phyloP scores from a whole-genome alignment of 2,329 filamentous ascomycete genomes.

The Aspergillus pseudoglaucus region DNA sequence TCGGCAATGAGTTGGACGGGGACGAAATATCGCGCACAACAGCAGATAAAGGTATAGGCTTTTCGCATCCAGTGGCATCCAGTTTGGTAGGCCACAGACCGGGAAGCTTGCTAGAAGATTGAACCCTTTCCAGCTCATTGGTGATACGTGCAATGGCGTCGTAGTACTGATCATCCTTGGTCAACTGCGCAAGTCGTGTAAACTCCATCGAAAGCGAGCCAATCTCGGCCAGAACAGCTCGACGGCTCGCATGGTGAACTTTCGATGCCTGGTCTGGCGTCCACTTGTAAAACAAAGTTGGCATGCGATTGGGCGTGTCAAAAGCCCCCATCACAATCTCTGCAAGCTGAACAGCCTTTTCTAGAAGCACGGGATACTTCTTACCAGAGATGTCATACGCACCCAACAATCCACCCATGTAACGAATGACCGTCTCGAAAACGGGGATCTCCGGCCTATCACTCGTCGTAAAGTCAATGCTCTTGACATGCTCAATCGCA shows the following conservation, averaged over 20 bases:
- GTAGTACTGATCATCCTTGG: conserved; percentile 74
- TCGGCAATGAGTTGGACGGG: conserved; percentile 1
- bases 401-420: conserved; percentile 75
- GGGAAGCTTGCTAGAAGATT: conserved; percentile 63
- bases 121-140: conserved; percentile 67
- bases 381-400: conserved; percentile 80
- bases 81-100: conserved; percentile 75
- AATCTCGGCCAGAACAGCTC: conserved; percentile 60
- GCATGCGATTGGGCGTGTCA: conserved; percentile 92
- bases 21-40: conserved; percentile 4
- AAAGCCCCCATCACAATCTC: conserved; percentile 77
- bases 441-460: conserved; percentile 67
- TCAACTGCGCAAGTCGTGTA: conserved; percentile 79
- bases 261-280: conserved; percentile 58
- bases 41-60: conserved; percentile 15
- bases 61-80: conserved; percentile 73
- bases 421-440: conserved; percentile 88
- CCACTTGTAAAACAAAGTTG: conserved; percentile 74
- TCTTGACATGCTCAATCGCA: conserved; percentile 60
- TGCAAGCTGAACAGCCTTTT: conserved; percentile 72
- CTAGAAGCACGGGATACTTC: conserved; percentile 61
- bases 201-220: conserved; percentile 83
- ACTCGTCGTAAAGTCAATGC: conserved; percentile 78
- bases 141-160: conserved; percentile 84
- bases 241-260: conserved; percentile 54